Base-by-base conservation (phyloP, 1,139 yeast genomes). In the Saccharomyces hybrid region DNA sequence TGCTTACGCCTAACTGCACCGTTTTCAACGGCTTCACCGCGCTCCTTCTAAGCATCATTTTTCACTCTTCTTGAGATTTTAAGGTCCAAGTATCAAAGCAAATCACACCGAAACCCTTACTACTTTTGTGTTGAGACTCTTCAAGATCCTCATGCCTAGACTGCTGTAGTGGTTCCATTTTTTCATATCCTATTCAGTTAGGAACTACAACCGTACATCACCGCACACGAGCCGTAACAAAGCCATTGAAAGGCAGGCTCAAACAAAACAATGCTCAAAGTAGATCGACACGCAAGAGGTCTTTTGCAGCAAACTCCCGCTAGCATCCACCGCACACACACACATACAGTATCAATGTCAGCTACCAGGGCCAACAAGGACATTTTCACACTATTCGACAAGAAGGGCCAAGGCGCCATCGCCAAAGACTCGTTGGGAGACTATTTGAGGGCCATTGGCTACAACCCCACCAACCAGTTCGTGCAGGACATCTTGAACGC, bases 321-420 rank as follows among this genome's bases (percentile, higher is more conserved):
- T 16, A 16, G 5, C 13, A 38, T 9, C 25, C 19, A 38, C 6
- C 23, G 23, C 8, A 38, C 42, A 44, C 47, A n/a, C 29, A 44
- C 47, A 23, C 5, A 44, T 11, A 44, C 3, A 26, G 28, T 23
- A 42, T 26, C 27, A 38, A 60, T 58, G 62, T 54, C 63, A 9
- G 61, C 62, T 56, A 67, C 74, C 47, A 88, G 87, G 71, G 86
- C 95, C 50, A 88, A 89, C 76, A 90, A 88, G 74, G 99, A 93
- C 79, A 97, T 97, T 27, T 95, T 95, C 73, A 95, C 98, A 34
- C 83, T 95, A 54, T 95, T 93, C 71, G 99, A 95, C 76, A 91
- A 91, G 75, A 88, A 90, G 67, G 99, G 97, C 47, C 88, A 95
- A 47, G 99, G 99, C 16, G 81, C 84, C 71, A 93, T 95, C 58